A percentile compares a stretch with the other conserved stretches of the same genome.
Conservation (phyloP, 305 asterid species). For the Solanum aculeatissimum region DNA sequence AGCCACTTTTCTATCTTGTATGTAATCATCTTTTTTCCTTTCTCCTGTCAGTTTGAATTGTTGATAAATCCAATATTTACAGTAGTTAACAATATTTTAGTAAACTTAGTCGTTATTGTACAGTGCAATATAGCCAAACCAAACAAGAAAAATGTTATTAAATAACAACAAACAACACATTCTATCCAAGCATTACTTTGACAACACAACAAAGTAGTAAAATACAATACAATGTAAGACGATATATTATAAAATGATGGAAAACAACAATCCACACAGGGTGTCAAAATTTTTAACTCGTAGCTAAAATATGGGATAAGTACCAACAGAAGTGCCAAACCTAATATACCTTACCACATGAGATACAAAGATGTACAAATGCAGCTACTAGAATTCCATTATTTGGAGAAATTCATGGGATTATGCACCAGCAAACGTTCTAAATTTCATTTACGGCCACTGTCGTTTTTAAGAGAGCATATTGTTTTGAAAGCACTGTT, state of each 20-base stretch:
- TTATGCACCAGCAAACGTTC: neutral
- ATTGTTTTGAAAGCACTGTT: neutral
- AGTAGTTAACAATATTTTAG: neutral
- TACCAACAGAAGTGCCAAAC: neutral
- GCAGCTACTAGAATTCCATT: neutral
- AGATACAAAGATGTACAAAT: neutral
- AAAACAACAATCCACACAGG: neutral
- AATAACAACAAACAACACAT: neutral
- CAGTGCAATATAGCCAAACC: neutral
- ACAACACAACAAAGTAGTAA: neutral
- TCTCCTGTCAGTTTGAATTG: neutral
- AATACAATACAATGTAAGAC: neutral
- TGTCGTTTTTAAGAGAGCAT: neutral
- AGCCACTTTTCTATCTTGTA: neutral
- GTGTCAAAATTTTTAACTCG: neutral
- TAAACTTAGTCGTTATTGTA: neutral
- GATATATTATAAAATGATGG: neutral
- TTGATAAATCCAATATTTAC: neutral
- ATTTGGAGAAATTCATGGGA: neutral
- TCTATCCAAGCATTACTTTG: neutral
- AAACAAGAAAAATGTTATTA: neutral
- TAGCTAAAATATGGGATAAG: neutral
- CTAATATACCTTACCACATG: neutral
- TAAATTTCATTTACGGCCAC: neutral
- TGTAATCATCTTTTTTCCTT: neutral